Evolutionary conservation across 495 filamentous ascomycete species (phyloP), one percentile per base, ranked within the genome.

Genomic region (Annulohypoxylon nitens): DNA sequence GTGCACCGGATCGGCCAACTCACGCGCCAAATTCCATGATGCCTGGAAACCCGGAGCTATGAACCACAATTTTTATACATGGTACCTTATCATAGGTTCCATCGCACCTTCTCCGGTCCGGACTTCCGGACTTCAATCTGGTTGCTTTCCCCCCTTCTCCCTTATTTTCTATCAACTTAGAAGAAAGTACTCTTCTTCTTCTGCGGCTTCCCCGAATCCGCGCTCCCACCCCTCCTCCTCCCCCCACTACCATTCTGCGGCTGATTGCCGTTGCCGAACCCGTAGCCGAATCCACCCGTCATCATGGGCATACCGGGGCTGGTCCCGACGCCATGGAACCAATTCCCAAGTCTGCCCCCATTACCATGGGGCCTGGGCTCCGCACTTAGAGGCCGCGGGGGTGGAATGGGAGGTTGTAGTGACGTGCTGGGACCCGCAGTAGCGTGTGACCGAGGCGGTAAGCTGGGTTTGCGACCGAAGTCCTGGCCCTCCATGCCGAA

Each of bases 401-500:
- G 84, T 18, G 78, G 73, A 10, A 76, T 53, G 8, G 82, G 81
- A 33, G 75, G 71, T 55, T 64, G 77, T 33, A 67, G 67, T 66
- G 67, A 75, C 59, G 45, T 47, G 43, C 59, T 70, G 9, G 66
- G 74, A 1, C 55, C 59, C 16, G 75, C 59, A 1, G 57, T 60
- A 51, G 61, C 45, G n/a, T 63, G 41, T 45, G 75, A 71, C 8
- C 81, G 78, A 1, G 73, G 77, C 4, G 75, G 76, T 9, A 72
- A 60, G 74, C 67, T 61, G 34, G 69, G 70, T 23, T 55, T 64
- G 3, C 70, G 64, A 2, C 75, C 67, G 34, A 84, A 76, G 30
- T 81, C 74, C 72, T 86, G 84, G 0, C 84, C 84, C 51, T 79
- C 75, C 63, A 85, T 84, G 39, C 92, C 93, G 76, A 95, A 97